Percentiles rank a stretch among this genome's conserved stretches.
These are phyloP conservation scores for Podosphaera aphanis DNA, from an alignment of 2,329 filamentous ascomycete species.

Conservation along the genomic window DNA sequence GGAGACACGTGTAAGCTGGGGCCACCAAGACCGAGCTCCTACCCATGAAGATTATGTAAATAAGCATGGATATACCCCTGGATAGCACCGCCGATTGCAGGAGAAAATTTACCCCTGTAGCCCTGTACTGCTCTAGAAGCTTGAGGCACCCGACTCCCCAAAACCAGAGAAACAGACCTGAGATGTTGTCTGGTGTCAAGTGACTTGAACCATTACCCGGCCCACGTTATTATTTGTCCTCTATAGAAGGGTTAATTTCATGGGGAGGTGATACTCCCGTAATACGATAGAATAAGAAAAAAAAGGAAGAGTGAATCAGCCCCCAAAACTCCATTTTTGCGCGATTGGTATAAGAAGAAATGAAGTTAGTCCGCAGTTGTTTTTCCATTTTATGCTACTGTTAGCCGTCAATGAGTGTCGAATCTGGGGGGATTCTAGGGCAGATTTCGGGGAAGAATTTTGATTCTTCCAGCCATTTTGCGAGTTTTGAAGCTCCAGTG, in stretches of 20 bases:
- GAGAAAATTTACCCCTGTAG: too few relatives aligned
- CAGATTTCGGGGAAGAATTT: conserved; percentile 1
- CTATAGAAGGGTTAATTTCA: neutral
- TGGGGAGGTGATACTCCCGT: neutral
- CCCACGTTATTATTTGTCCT: neutral
- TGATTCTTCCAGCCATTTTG: conserved; percentile 1
- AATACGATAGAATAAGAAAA: neutral
- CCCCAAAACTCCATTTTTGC: neutral
- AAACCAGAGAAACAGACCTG: neutral
- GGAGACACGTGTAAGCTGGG: too few relatives aligned
- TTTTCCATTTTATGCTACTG: neutral
- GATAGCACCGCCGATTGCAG: too few relatives aligned
- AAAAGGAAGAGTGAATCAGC: neutral
- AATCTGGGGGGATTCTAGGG: neutral
- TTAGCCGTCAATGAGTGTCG: neutral
- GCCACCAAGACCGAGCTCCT: too few relatives aligned
- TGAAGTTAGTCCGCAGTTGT: neutral
- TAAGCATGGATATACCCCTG: too few relatives aligned
- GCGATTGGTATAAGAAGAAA: neutral
- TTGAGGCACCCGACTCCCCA: neutral
- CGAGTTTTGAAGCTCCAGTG: conserved; percentile 1
- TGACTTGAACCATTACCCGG: neutral
- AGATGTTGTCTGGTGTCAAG: neutral
- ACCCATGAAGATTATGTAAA: too few relatives aligned
- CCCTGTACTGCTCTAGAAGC: neutral